phyloP scores from a whole-genome alignment of 768 basidiomycete genomes.

The Tulasnella sp. region DNA sequence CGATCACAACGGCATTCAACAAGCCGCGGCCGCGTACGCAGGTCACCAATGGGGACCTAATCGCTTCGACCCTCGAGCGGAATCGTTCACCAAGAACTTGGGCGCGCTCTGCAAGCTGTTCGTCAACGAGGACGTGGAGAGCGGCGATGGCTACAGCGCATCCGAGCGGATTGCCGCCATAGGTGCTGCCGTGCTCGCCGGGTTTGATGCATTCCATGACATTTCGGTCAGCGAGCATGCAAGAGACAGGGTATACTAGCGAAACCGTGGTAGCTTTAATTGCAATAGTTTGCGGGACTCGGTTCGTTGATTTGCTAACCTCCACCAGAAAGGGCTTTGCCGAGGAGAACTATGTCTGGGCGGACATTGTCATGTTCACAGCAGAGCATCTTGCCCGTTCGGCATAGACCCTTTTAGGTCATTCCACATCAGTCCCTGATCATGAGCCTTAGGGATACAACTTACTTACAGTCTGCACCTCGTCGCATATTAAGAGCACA shows the following conservation, averaged over 20 bases:
- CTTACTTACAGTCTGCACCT: slow-evolving; percentile 77
- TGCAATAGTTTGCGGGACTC: background rate
- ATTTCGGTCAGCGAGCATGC: slow-evolving; percentile 81
- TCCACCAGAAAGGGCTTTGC: slow-evolving; percentile 95
- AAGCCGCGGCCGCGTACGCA: slow-evolving; percentile 78
- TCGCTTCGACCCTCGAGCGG: slow-evolving; percentile 46
- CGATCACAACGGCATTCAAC: slow-evolving; percentile 87
- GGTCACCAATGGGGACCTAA: slow-evolving; percentile 61
- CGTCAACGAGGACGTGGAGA: slow-evolving; percentile 79
- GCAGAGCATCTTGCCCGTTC: slow-evolving; percentile 90
- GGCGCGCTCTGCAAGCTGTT: slow-evolving; percentile 74
- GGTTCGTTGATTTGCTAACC: slow-evolving; percentile 36
- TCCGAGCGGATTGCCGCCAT: slow-evolving; percentile 91
- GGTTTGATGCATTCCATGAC: slow-evolving; percentile 91
- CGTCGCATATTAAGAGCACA: slow-evolving; percentile 93
- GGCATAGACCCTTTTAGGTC: slow-evolving; percentile 64
- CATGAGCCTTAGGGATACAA: background rate
- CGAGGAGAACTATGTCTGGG: slow-evolving; percentile 86
- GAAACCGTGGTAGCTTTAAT: background rate
- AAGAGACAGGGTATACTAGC: slow-evolving; percentile 89
- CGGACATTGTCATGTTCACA: slow-evolving; percentile 78
- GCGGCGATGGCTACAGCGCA: slow-evolving; percentile 95
- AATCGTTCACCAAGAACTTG: slow-evolving; percentile 68
- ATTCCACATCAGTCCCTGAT: background rate
- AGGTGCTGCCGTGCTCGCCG: slow-evolving; percentile 93